Conservation (phyloP, 768 basidiomycete genomes). For the Lactifluus piperatus region DNA sequence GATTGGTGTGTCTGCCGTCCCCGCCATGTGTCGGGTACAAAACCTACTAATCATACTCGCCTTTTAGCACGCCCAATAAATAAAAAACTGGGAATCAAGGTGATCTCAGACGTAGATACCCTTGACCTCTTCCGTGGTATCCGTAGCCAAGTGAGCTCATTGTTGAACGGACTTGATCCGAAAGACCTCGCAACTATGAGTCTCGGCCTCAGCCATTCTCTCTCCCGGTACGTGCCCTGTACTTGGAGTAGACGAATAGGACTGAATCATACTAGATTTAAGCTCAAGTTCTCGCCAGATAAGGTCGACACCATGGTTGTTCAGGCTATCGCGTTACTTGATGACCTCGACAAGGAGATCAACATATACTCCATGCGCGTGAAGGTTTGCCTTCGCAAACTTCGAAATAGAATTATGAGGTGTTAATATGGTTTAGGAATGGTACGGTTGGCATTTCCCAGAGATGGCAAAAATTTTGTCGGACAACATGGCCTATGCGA, state of each 20-base stretch:
- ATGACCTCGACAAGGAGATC: slow-evolving; percentile 99
- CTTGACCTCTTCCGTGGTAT: slow-evolving; percentile 94
- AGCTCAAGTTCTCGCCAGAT: slow-evolving; percentile 98
- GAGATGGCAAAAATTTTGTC: slow-evolving; percentile 98
- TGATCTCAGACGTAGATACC: slow-evolving; percentile 49
- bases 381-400: slow-evolving; percentile 47
- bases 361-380: slow-evolving; percentile 99
- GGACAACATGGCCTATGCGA: slow-evolving; percentile 96
- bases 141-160: slow-evolving; percentile 72
- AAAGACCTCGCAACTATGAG: slow-evolving; percentile 97
- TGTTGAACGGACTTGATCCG: slow-evolving; percentile 86
- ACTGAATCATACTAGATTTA: slow-evolving; percentile 53
- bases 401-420: background rate
- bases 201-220: slow-evolving; percentile 91
- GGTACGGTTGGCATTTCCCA: slow-evolving; percentile 99
- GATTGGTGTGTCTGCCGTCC: slow-evolving; percentile 52
- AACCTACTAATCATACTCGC: background rate
- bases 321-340: slow-evolving; percentile 94
- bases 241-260: background rate
- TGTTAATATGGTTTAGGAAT: slow-evolving; percentile 59
- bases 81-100: slow-evolving; percentile 91
- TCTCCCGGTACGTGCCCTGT: slow-evolving; percentile 62
- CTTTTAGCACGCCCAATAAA: slow-evolving; percentile 49
- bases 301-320: slow-evolving; percentile 99
- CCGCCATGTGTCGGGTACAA: background rate